phyloP scores from a whole-genome alignment of 2,329 filamentous ascomycete genomes.

The Zymoseptoria crescenta region DNA sequence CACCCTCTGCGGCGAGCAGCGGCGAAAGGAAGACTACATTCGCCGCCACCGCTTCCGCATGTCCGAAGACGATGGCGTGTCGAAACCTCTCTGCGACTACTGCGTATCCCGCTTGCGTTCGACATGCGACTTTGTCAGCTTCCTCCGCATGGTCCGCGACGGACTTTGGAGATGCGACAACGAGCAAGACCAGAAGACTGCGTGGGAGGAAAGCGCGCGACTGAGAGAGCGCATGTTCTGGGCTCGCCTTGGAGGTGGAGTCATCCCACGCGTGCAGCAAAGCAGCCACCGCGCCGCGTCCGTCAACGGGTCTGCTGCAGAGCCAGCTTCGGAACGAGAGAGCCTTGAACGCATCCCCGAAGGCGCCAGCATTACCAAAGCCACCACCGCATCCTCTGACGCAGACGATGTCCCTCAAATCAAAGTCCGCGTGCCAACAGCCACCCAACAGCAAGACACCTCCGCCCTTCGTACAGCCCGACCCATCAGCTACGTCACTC shows the following conservation, averaged over 20 bases:
- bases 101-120: slow-evolving; percentile 77
- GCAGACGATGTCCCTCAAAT: slow-evolving; percentile 1
- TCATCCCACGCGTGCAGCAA: slow-evolving; percentile 55
- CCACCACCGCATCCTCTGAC: slow-evolving; percentile 2
- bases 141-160: slow-evolving; percentile 83
- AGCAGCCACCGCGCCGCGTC: slow-evolving; percentile 8
- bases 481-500: slow-evolving; percentile 3
- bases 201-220: slow-evolving; percentile 91
- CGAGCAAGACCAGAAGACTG: slow-evolving; percentile 72
- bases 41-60: slow-evolving; percentile 84
- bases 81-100: slow-evolving; percentile 83
- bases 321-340: slow-evolving; percentile 7
- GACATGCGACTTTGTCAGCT: slow-evolving; percentile 87
- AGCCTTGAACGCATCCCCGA: slow-evolving; percentile 19
- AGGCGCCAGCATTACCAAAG: not conserved
- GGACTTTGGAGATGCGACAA: slow-evolving; percentile 83
- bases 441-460: slow-evolving; percentile 3
- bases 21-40: slow-evolving; percentile 62
- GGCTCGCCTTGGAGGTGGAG: slow-evolving; percentile 84
- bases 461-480: not conserved
- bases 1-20: slow-evolving; percentile 77
- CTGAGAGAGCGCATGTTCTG: slow-evolving; percentile 95
- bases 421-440: not conserved
- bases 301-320: slow-evolving; percentile 4
- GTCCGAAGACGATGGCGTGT: slow-evolving; percentile 74